Base-by-base conservation (phyloP, 2,329 filamentous ascomycete genomes). In the Paramyrothecium sp. region DNA sequence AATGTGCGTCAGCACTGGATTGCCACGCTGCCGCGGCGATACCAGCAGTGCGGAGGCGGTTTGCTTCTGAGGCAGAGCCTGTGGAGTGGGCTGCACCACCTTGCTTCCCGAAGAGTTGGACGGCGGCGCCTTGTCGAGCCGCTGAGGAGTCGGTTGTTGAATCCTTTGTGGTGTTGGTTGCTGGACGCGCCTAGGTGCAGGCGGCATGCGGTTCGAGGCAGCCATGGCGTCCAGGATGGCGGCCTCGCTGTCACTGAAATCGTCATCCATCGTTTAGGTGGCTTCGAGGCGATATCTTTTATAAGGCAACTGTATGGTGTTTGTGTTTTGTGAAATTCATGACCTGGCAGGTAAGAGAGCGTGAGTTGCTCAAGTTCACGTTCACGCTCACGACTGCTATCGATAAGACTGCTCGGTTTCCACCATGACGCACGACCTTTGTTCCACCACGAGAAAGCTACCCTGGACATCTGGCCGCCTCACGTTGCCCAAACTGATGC, bases 11-110 rank as follows among this genome's bases (percentile, higher is more conserved):
- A 99, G 78, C 53, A 98, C 90, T 0, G 95, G 95, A 67, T 99
- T 99, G 60, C 94, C 95, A 74, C 96, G 96, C 73, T 99, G 93
- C 46, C 93, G 87, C 17, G 91, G 89, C 38, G 93, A 97, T 30
- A 98, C 93, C 20, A 96, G 82, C 63, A 98, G 96, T 5, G 89
- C 86, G 17, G 90, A 92, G 3, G 89, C 89, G 2, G 85, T 75
- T 8, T 78, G 78, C 51, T 79, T 78, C 60, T 85, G 83, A 1
- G 91, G 84, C 3, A 97, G 81, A n/a, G 86, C 88, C 76, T 97
- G 93, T 1, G 93, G 94, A 57, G 88, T 96, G 12, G 92, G 93
- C 73, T 97, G 94, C 34, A 94, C 87, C 23, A 96, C 81, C 67
- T 88, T 89, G 44, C 78, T 68, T 44, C 70, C 71, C 3, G 72